phyloP scores from a whole-genome alignment of 805 yeast genomes.

The Saturnispora hagleri region DNA sequence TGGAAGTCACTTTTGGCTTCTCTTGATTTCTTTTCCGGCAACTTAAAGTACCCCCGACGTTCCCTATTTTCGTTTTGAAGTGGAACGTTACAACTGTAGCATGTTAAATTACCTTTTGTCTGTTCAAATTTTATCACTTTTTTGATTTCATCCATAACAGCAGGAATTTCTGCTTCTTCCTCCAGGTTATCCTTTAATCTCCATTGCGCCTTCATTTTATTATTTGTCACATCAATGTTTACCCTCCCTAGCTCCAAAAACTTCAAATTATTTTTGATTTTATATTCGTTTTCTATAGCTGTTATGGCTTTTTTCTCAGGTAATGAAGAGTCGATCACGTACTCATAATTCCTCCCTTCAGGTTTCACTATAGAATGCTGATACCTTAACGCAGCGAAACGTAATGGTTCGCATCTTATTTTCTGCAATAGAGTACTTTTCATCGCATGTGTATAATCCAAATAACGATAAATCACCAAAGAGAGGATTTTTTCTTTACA shows the following conservation, averaged over 20 bases:
- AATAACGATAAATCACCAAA: not conserved
- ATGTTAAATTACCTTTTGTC: slow-evolving; percentile 15
- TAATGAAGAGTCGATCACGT: not conserved
- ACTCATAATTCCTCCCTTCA: not conserved
- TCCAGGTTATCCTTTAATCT: not conserved
- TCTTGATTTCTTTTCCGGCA: slow-evolving; percentile 1
- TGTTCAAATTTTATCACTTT: slow-evolving; percentile 2
- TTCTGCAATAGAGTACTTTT: not conserved
- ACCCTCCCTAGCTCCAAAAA: not conserved
- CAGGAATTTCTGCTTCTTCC: not conserved
- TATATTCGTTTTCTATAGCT: not conserved
- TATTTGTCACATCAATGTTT: not conserved
- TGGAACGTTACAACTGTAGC: slow-evolving; percentile 48
- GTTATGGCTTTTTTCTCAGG: slow-evolving; percentile 1
- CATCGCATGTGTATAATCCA: not conserved
- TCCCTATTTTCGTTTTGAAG: slow-evolving; percentile 33
- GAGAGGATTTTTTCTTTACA: no score
- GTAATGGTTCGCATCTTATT: not conserved
- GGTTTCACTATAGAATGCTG: not conserved
- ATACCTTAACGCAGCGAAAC: not conserved
- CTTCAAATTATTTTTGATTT: not conserved
- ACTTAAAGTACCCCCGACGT: slow-evolving; percentile 33
- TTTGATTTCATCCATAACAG: slow-evolving; percentile 5
- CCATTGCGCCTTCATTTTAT: not conserved
- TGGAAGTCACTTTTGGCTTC: not conserved